phyloP scores from a whole-genome alignment of 495 filamentous ascomycete genomes.

The Podospora tetraspora region DNA sequence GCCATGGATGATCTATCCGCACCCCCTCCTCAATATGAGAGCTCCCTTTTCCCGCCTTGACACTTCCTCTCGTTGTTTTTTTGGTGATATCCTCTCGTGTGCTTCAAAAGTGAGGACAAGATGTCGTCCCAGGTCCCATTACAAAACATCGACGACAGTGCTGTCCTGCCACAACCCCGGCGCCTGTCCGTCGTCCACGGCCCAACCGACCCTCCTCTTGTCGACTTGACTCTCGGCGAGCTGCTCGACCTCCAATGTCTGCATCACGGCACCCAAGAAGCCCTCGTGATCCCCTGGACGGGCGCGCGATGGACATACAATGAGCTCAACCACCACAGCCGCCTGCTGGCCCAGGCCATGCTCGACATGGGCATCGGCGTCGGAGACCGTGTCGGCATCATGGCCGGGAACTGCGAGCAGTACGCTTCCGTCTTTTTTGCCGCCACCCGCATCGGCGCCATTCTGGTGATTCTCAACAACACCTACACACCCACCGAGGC shows the following conservation, averaged over 20 bases:
- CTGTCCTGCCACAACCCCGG: constrained; percentile 29
- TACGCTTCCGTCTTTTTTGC: constrained; percentile 67
- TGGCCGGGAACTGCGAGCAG: constrained; percentile 68
- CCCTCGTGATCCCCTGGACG: constrained; percentile 61
- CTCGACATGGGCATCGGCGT: constrained; percentile 54
- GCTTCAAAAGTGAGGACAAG: background rate
- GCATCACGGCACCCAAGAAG: constrained; percentile 55
- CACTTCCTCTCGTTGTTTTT: background rate
- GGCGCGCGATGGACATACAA: constrained; percentile 62
- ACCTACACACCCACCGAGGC: constrained; percentile 63
- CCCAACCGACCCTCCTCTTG: constrained; percentile 53
- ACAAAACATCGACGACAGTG: constrained; percentile 16
- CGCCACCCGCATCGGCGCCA: constrained; percentile 58
- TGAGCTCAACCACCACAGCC: constrained; percentile 55
- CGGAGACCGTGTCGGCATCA: constrained; percentile 62
- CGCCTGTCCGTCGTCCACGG: constrained; percentile 53
- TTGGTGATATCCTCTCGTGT: background rate
- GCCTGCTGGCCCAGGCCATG: constrained; percentile 54
- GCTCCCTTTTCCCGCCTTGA: background rate
- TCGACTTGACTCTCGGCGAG: constrained; percentile 58
- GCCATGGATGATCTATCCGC: background rate
- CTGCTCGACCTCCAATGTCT: constrained; percentile 57
- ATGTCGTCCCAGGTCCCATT: constrained; percentile 19
- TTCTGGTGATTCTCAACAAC: constrained; percentile 65
- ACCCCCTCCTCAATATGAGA: background rate